Evolutionary conservation across 768 basidiomycete species (phyloP).

Genomic region (Agrocybe pediades): DNA sequence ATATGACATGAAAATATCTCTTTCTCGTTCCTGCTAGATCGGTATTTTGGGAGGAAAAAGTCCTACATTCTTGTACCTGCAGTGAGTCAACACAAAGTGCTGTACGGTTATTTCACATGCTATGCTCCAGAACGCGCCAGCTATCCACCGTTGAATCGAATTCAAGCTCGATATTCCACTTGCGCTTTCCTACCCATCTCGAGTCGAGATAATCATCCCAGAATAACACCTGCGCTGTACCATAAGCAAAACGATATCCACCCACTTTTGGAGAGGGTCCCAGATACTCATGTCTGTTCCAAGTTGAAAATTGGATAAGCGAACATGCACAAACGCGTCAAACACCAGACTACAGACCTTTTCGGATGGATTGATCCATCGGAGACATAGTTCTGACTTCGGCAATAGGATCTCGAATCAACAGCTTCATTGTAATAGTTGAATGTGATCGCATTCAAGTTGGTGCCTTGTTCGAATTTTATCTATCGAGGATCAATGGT

Average conservation of each 20-base stretch:
- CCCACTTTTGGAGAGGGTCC: neutral
- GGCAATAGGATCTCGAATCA: neutral
- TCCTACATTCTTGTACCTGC: no score
- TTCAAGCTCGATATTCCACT: conserved; percentile 2
- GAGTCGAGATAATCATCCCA: neutral
- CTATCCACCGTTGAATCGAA: neutral
- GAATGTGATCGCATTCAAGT: conserved; percentile 1
- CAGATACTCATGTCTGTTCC: neutral
- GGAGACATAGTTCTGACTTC: neutral
- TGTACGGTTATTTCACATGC: no score
- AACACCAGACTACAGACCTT: neutral
- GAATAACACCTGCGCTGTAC: neutral
- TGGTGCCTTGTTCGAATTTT: neutral
- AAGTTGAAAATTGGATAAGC: neutral
- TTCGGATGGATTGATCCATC: conserved; percentile 4
- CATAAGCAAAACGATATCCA: neutral
- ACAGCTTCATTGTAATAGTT: neutral
- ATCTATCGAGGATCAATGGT: neutral
- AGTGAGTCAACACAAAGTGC: no score
- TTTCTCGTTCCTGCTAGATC: no score
- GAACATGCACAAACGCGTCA: neutral
- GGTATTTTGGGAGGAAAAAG: no score
- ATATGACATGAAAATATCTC: no score
- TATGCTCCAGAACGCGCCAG: neutral
- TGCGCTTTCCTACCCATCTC: neutral